Evolutionary conservation across 169 alveolate species (phyloP).

Genomic region (Toxoplasma gondii): DNA sequence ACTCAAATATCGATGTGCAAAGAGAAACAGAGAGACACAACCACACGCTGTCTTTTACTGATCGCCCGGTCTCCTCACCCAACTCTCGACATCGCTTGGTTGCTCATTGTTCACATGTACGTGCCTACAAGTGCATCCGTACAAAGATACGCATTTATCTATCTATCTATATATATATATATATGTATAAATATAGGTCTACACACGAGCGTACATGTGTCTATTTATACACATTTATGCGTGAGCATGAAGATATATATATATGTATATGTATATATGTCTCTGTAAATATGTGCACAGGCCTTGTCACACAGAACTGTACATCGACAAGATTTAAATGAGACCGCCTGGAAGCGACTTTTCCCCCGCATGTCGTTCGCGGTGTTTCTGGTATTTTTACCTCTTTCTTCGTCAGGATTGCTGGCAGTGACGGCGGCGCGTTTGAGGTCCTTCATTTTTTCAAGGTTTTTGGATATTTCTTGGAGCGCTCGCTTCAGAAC

Average conservation of each 20-base stretch:
- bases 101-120: too few species aligned
- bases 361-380: neutral
- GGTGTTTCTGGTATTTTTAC: neutral
- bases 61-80: too few species aligned
- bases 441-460: slow-evolving; percentile 31
- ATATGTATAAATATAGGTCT: neutral
- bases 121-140: too few species aligned
- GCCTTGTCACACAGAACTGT: neutral
- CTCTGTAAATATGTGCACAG: neutral
- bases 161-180: neutral
- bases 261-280: neutral
- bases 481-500: slow-evolving; percentile 4
- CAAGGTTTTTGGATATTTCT: slow-evolving; percentile 25
- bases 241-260: neutral
- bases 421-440: slow-evolving; percentile 17
- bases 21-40: too few species aligned
- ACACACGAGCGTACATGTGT: neutral
- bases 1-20: too few species aligned
- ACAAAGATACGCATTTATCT: too few species aligned
- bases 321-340: too few species aligned
- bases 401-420: slow-evolving; percentile 60
- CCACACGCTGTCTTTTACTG: too few species aligned
- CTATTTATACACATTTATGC: neutral
- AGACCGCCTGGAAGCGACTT: neutral
- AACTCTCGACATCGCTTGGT: too few species aligned